Evolutionary conservation across 176 grass and related monocot species (phyloP), one percentile per base, ranked within the genome.

Genomic region (Phragmites australis): DNA sequence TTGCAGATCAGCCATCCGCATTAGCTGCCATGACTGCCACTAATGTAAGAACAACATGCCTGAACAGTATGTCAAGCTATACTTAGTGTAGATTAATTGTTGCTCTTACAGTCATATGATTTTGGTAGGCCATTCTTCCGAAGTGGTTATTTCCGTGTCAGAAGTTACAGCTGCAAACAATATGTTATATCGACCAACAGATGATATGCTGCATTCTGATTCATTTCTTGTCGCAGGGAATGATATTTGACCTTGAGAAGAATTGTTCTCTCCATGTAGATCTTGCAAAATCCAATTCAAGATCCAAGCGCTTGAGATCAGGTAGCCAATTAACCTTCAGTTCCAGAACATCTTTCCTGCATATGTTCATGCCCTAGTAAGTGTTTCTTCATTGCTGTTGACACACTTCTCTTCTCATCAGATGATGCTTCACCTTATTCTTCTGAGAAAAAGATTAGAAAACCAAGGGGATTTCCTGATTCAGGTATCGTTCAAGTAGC

Each of bases 251-350:
- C 74, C 92, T 94, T 55, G 92, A 98, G 74, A 94, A 83, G 79
- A 91, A 98, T 30, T 91, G 77, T 70, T 65, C 88, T 76, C 87
- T 98, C 17, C 83, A 98, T 72, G 91, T 98, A 37, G 88, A 98
- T 83, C 92, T 98, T 43, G 96, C 96, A 64, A 98, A 91, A 66
- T 91, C 92, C 40, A 98, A 98, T 72, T 94, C 96, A 19, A 98
- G 86, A 81, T 86, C 84, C 41, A 98, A 98, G 90, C 96, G 88
- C 15, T 52, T 89, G 11, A 93, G 96, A 88, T 53, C 87, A 86
- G 96, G 96, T 98, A 22, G 51, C n/a, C 3, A 23, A 48, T 81
- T 70, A 18, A 15, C 25, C 71, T 70, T 75, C 29, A 37, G 3
- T 27, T 50, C 77, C 16, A 15, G 0, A 56, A 34, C 17, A 65